Evolutionary conservation across 1,139 yeast species (phyloP).

Genomic region (Candida gigantensis): DNA sequence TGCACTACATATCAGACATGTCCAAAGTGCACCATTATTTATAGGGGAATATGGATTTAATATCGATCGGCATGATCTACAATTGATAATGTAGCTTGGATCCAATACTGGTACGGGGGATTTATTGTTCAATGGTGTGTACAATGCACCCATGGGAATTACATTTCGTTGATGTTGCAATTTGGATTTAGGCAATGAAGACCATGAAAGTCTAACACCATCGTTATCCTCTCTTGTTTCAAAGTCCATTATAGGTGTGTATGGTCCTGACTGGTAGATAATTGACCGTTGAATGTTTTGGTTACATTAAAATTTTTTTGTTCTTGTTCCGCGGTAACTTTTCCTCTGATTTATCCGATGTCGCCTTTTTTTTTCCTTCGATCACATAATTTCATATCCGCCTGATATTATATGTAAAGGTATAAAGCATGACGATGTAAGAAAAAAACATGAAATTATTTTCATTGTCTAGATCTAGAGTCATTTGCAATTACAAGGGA

Average conservation of each 20-base stretch:
- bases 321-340: no score
- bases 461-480: no score
- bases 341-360: no score
- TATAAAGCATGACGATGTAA: no score
- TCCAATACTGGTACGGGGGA: slow-evolving; percentile 40
- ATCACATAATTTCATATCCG: no score
- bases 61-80: slow-evolving; percentile 62
- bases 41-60: slow-evolving; percentile 55
- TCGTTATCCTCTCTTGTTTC: slow-evolving; percentile 85
- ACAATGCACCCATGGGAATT: slow-evolving; percentile 64
- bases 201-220: slow-evolving; percentile 93
- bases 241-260: slow-evolving; percentile 47
- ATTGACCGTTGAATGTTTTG: no score
- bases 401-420: no score
- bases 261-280: no score
- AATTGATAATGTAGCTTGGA: slow-evolving; percentile 32
- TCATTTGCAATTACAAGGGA: no score
- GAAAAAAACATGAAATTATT: no score
- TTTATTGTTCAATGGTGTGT: slow-evolving; percentile 64
- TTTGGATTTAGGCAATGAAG: slow-evolving; percentile 66
- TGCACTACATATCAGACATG: slow-evolving; percentile 61
- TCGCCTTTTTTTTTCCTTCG: no score
- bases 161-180: slow-evolving; percentile 59
- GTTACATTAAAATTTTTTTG: no score
- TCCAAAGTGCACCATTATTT: slow-evolving; percentile 55